A percentile compares a stretch with the other conserved stretches of the same genome.
phyloP scores from a whole-genome alignment of 768 basidiomycete genomes.

The Hygrocybe coccinea region DNA sequence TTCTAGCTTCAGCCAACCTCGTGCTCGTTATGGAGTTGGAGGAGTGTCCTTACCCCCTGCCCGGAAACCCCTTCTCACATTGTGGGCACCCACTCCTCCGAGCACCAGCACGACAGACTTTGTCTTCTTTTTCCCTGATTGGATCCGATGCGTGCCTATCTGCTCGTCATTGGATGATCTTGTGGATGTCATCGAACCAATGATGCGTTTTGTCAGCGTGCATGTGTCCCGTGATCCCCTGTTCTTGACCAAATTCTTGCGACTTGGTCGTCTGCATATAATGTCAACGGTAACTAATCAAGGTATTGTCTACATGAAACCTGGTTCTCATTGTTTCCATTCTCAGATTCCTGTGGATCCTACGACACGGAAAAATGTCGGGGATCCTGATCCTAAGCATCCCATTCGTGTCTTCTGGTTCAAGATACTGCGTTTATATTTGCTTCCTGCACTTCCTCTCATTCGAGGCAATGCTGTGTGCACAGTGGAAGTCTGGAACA shows the following conservation, averaged over 20 bases:
- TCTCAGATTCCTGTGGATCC: slow-evolving; percentile 48
- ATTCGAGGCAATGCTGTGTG: slow-evolving; percentile 83
- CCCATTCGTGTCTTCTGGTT: slow-evolving; percentile 81
- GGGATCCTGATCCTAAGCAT: slow-evolving; percentile 50
- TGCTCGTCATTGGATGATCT: slow-evolving; percentile 66
- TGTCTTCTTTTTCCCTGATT: slow-evolving; percentile 87
- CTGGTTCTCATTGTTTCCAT: neutral
- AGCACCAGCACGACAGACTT: slow-evolving; percentile 71
- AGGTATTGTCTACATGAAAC: neutral
- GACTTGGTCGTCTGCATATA: slow-evolving; percentile 68
- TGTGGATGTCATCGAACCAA: slow-evolving; percentile 67
- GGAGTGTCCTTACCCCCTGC: slow-evolving; percentile 49
- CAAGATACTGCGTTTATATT: slow-evolving; percentile 67
- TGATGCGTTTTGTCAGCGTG: slow-evolving; percentile 74
- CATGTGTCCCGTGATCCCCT: slow-evolving; percentile 75
- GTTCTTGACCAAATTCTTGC: slow-evolving; percentile 74
- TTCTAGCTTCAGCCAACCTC: slow-evolving; percentile 57
- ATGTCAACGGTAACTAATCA: slow-evolving; percentile 42
- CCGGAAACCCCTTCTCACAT: slow-evolving; percentile 64
- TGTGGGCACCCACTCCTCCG: slow-evolving; percentile 77
- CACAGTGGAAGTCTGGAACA: slow-evolving; percentile 89
- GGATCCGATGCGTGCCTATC: slow-evolving; percentile 66
- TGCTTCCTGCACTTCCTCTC: slow-evolving; percentile 84
- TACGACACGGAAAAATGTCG: slow-evolving; percentile 54
- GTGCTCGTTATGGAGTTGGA: slow-evolving; percentile 56